phyloP scores from a whole-genome alignment of 2,329 filamentous ascomycete genomes.

The Cladophialophora yegresii region DNA sequence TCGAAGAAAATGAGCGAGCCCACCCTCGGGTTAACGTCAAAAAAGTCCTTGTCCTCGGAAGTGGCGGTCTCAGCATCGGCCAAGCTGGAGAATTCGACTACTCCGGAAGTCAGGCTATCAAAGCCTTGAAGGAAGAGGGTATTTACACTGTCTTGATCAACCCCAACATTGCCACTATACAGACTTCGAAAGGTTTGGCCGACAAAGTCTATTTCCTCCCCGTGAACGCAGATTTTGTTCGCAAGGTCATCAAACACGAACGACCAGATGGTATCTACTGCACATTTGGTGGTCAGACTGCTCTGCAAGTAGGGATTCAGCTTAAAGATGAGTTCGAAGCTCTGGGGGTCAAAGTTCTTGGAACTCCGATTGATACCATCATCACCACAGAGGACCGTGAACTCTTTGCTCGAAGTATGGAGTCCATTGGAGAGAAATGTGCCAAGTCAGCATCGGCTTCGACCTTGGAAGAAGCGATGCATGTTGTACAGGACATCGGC shows the following conservation, averaged over 20 bases:
- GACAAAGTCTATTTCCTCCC: slow-evolving; percentile 99
- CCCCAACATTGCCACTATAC: slow-evolving; percentile 97
- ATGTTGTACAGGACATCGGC: slow-evolving; percentile 85
- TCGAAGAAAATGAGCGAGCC: slow-evolving; percentile 73
- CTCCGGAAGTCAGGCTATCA: slow-evolving; percentile 97
- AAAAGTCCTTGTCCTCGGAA: slow-evolving; percentile 92
- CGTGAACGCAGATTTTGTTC: slow-evolving; percentile 94
- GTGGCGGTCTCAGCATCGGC: slow-evolving; percentile 93
- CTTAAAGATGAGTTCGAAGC: slow-evolving; percentile 94
- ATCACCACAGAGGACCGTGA: slow-evolving; percentile 98
- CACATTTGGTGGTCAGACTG: slow-evolving; percentile 96
- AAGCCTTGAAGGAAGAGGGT: slow-evolving; percentile 94
- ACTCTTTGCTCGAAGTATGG: slow-evolving; percentile 96
- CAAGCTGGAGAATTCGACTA: slow-evolving; percentile 99
- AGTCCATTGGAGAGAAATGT: slow-evolving; percentile 95
- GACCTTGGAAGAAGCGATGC: slow-evolving; percentile 82
- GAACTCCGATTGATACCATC: slow-evolving; percentile 96
- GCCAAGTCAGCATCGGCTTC: slow-evolving; percentile 94
- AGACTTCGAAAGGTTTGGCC: slow-evolving; percentile 94
- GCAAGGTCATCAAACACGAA: slow-evolving; percentile 95
- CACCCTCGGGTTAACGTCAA: slow-evolving; percentile 82
- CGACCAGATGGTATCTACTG: slow-evolving; percentile 95
- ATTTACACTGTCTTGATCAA: slow-evolving; percentile 99
- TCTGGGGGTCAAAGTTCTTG: slow-evolving; percentile 89
- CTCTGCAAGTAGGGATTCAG: slow-evolving; percentile 93